Conservation (phyloP, 2,329 filamentous ascomycete genomes). For the Epichloe hybrida region DNA sequence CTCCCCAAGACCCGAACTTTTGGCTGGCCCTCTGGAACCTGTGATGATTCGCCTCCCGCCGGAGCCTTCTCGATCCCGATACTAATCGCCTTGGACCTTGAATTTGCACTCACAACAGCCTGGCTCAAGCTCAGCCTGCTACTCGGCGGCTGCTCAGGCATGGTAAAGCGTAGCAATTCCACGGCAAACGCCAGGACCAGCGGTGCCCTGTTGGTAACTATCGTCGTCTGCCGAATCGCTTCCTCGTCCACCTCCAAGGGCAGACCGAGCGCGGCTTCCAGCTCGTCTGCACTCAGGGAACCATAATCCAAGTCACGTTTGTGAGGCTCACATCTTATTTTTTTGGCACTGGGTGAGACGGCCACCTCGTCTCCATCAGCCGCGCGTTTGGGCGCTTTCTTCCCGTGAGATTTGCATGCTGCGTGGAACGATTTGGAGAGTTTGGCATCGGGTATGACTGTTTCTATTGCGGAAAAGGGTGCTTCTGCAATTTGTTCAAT, state of each 20-base stretch:
- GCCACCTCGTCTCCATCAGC: slow-evolving; percentile 8
- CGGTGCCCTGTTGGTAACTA: slow-evolving; percentile 71
- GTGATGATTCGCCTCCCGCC: slow-evolving; percentile 55
- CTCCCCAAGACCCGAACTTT: slow-evolving; percentile 58
- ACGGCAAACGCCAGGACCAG: slow-evolving; percentile 71
- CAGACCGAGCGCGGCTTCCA: slow-evolving; percentile 49
- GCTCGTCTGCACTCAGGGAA: slow-evolving; percentile 37
- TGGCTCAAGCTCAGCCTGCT: slow-evolving; percentile 72
- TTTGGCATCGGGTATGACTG: slow-evolving; percentile 34
- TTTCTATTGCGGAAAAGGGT: slow-evolving; percentile 28
- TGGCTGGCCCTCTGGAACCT: slow-evolving; percentile 64
- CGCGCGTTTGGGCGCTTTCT: slow-evolving; percentile 22
- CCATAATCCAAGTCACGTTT: slow-evolving; percentile 24
- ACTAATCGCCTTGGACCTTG: slow-evolving; percentile 59
- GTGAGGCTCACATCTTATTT: slow-evolving; percentile 19
- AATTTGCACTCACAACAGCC: slow-evolving; percentile 72
- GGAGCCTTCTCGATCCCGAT: slow-evolving; percentile 56
- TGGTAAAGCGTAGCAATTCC: slow-evolving; percentile 60
- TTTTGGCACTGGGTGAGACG: slow-evolving; percentile 15
- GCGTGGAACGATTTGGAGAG: slow-evolving; percentile 36
- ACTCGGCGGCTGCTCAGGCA: slow-evolving; percentile 76
- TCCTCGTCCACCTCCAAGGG: slow-evolving; percentile 45
- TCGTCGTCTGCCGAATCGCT: slow-evolving; percentile 38
- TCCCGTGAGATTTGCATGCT: slow-evolving; percentile 40
- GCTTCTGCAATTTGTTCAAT: slow-evolving; percentile 42